These are phyloP conservation scores for Theobroma cacao DNA, from an alignment of 345 rosid genomes.

Conservation along the genomic window DNA sequence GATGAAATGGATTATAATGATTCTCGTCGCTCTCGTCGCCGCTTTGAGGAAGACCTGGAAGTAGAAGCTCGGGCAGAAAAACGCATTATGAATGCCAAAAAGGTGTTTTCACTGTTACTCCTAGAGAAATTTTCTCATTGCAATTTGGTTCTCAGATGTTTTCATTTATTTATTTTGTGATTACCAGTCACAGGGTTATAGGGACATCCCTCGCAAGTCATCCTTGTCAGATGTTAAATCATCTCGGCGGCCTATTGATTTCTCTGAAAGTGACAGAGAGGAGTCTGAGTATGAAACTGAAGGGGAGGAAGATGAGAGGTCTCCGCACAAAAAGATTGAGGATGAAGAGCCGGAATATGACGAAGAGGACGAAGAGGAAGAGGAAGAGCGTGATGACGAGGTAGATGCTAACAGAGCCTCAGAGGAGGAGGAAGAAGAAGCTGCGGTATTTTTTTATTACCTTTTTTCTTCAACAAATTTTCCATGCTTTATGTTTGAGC, in stretches of 20 bases:
- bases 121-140: background rate
- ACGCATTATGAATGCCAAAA: constrained; percentile 90
- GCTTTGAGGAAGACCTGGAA: constrained; percentile 89
- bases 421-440: constrained; percentile 62
- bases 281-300: constrained; percentile 97
- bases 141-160: background rate
- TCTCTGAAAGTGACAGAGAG: constrained; percentile 89
- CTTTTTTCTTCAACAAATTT: background rate
- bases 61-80: constrained; percentile 88
- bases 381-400: constrained; percentile 50
- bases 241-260: constrained; percentile 65
- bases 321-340: constrained; percentile 61
- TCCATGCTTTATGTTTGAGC: background rate
- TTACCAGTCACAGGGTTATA: constrained; percentile 53
- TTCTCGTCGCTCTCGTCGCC: constrained; percentile 67
- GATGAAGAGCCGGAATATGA: constrained; percentile 81
- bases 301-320: constrained; percentile 73
- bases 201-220: constrained; percentile 62
- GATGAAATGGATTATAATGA: constrained; percentile 84
- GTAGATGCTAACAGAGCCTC: constrained; percentile 55
- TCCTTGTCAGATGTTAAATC: constrained; percentile 52
- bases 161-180: constrained; percentile 4
- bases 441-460: constrained; percentile 41
- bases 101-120: constrained; percentile 42
- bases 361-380: constrained; percentile 76